Evolutionary conservation across 2,329 filamentous ascomycete genomes (phyloP), one percentile per base, ranked within the genome.

Genomic region (Colletotrichum sp.): DNA sequence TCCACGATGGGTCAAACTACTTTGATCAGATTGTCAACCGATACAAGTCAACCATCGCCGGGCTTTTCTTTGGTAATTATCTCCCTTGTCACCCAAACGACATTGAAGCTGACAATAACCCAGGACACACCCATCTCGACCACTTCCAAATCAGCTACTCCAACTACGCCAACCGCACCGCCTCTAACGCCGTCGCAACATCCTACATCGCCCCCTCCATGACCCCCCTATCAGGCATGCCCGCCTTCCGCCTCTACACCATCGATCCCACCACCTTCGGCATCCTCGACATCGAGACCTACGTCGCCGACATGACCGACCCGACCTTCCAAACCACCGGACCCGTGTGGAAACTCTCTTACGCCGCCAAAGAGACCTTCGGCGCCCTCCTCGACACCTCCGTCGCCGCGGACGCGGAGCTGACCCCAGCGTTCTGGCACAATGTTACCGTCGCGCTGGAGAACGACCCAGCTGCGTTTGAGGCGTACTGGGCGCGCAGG

Each of bases 271-370:
- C 5, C 24, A 28, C 55, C 24, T 59, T 26, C 24, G 55, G 13
- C 24, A 59, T 59, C 21, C 21, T 59, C 21, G 55, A 59, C 55
- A 18, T 28, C 24, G 21, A 59, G 55, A 59, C 55, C 7, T 28
- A 28, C 24, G 21, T 26, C 24, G 55, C 55, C 15, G 55, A 59
- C 24, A 59, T 59, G 55, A 6, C 13, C 21, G 26, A 59, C 55
- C 55, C 55, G 13, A 10, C 13, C 4, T 59, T 16, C 55, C 55
- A 59, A 28, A 59, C 52, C 3, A 1, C 24, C 13, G 24, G 52
- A 0, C 52, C 52, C 13, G 52, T 28, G 1, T 57, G 55, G 55
- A 28, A 26, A 0, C 21, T 0, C 7, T 59, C 21, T 2, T 59
- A 16, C 2, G 7, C 55, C 13, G 55, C 55, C 7, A 28, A 59